Conservation (phyloP, 2,329 filamentous ascomycete genomes). For the Aphanocladium album region DNA sequence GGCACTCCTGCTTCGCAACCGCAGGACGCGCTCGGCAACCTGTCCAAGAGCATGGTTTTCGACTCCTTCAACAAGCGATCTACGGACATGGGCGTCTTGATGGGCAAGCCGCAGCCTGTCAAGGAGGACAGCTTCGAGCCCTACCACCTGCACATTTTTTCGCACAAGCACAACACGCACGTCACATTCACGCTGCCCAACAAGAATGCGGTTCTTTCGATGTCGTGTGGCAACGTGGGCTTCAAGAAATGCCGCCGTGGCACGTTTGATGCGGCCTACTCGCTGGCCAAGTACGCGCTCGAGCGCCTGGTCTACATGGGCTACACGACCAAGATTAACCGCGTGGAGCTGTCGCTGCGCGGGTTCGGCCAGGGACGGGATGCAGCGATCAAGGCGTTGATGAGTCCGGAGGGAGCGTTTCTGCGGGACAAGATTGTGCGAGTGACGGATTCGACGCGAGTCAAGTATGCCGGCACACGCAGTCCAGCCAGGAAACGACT, state of each 20-base stretch:
- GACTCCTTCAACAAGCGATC: conserved; percentile 29
- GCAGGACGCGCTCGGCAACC: conserved; percentile 28
- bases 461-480: conserved; percentile 95
- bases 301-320: conserved; percentile 79
- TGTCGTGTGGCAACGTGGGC: conserved; percentile 84
- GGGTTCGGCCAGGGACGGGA: conserved; percentile 86
- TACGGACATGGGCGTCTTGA: conserved; percentile 30
- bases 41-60: conserved; percentile 36
- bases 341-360: conserved; percentile 73
- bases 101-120: conserved; percentile 19
- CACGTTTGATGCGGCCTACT: conserved; percentile 87
- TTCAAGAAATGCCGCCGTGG: conserved; percentile 78
- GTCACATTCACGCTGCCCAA: conserved; percentile 83
- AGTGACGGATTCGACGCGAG: conserved; percentile 77
- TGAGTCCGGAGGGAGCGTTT: conserved; percentile 77
- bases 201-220: conserved; percentile 69
- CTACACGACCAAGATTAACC: conserved; percentile 67
- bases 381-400: conserved; percentile 80
- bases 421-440: conserved; percentile 70
- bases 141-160: conserved; percentile 82
- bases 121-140: conserved; percentile 49
- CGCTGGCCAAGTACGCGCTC: conserved; percentile 78
- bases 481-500: conserved; percentile 80
- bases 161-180: conserved; percentile 92
- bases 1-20: conserved; percentile 16